phyloP scores from a whole-genome alignment of 768 basidiomycete genomes.

The Suillus alpinus region DNA sequence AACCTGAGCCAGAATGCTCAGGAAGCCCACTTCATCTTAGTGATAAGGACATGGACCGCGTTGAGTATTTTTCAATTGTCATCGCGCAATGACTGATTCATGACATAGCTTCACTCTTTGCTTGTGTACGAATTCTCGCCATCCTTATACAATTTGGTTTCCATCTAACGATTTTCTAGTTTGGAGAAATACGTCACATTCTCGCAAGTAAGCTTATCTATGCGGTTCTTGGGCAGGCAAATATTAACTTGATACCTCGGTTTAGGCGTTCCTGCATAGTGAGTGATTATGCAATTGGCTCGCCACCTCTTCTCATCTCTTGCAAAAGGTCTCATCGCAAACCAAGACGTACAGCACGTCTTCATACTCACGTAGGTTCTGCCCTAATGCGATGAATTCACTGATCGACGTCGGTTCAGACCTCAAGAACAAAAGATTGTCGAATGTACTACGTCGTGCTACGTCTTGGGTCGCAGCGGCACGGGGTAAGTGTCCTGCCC shows the following conservation, averaged over 20 bases:
- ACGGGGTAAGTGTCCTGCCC: slow-evolving; percentile 50
- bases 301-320: neutral
- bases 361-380: slow-evolving; percentile 24
- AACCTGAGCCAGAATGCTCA: slow-evolving; percentile 14
- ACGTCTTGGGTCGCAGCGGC: slow-evolving; percentile 68
- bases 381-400: slow-evolving; percentile 11
- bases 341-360: slow-evolving; percentile 23
- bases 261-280: slow-evolving; percentile 24
- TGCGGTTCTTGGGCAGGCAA: neutral
- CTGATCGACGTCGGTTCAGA: slow-evolving; percentile 18
- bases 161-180: slow-evolving; percentile 43
- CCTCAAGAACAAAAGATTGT: slow-evolving; percentile 54
- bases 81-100: neutral
- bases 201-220: slow-evolving; percentile 20
- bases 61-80: slow-evolving; percentile 16
- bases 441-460: slow-evolving; percentile 58
- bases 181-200: slow-evolving; percentile 29
- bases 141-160: slow-evolving; percentile 5
- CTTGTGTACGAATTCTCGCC: slow-evolving; percentile 45
- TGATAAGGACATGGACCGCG: slow-evolving; percentile 47
- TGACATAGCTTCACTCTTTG: slow-evolving; percentile 50
- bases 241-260: neutral
- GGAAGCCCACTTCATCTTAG: slow-evolving; percentile 32
- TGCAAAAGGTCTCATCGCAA: slow-evolving; percentile 20
- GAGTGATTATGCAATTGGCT: neutral